A percentile compares a stretch with the other conserved stretches of the same genome.
Conservation (phyloP, 2,329 filamentous ascomycete species). For the Fusarium sp. region DNA sequence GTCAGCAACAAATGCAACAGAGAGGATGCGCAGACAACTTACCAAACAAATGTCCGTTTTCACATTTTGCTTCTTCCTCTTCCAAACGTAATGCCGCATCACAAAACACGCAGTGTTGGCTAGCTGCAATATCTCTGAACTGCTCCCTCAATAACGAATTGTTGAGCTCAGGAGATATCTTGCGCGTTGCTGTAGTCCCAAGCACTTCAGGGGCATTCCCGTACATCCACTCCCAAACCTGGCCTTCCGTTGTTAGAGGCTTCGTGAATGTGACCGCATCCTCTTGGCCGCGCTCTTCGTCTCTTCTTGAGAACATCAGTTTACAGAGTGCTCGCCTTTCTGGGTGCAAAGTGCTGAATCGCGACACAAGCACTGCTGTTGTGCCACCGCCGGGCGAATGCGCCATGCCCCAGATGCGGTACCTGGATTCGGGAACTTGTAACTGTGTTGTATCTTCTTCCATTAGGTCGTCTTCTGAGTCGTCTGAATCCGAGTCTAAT, state of each 20-base stretch:
- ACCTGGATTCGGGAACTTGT: slow-evolving; percentile 62
- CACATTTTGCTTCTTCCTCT: slow-evolving; percentile 54
- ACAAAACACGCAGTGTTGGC: slow-evolving; percentile 63
- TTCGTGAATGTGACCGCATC: slow-evolving; percentile 1
- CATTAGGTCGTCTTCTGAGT: slow-evolving; percentile 47
- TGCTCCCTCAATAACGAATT: slow-evolving; percentile 50
- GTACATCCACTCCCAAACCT: slow-evolving; percentile 70
- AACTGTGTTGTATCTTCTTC: slow-evolving; percentile 51
- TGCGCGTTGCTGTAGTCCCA: slow-evolving; percentile 50
- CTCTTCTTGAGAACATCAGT: slow-evolving; percentile 53
- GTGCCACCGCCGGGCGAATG: slow-evolving; percentile 63
- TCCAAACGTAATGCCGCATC: slow-evolving; percentile 49
- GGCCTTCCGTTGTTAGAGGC: slow-evolving; percentile 61
- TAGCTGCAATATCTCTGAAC: slow-evolving; percentile 52
- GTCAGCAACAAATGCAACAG: slow-evolving; percentile 4
- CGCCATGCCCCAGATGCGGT: slow-evolving; percentile 66
- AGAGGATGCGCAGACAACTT: slow-evolving; percentile 25
- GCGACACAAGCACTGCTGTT: slow-evolving; percentile 63
- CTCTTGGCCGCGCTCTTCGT: slow-evolving; percentile 23
- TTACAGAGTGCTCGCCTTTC: slow-evolving; percentile 56
- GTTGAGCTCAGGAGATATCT: slow-evolving; percentile 23
- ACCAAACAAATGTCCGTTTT: slow-evolving; percentile 57
- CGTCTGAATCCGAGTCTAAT: slow-evolving; percentile 50
- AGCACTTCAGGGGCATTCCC: slow-evolving; percentile 61
- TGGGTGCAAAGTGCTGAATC: slow-evolving; percentile 61